phyloP scores from a whole-genome alignment of 139 green algal species.

The Zygnema cylindricum region DNA sequence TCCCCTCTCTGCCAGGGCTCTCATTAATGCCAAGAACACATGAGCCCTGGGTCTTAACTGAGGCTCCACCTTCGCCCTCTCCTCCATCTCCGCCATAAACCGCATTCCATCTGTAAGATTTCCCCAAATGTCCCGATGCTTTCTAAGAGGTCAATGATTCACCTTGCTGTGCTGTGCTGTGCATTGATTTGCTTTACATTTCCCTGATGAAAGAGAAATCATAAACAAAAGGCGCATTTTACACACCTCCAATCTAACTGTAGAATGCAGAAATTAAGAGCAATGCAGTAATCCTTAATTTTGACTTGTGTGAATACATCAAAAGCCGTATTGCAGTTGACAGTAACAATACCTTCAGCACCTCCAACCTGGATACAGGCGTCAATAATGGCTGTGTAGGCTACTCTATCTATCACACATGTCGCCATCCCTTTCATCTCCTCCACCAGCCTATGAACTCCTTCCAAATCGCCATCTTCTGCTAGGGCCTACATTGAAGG shows the following conservation, averaged over 20 bases:
- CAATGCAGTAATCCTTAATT: no score
- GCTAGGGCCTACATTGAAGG: constrained; percentile 10
- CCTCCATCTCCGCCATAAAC: constrained; percentile 49
- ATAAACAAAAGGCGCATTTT: neutral
- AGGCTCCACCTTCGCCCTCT: constrained; percentile 1
- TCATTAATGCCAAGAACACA: constrained; percentile 52
- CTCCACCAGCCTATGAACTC: constrained; percentile 11
- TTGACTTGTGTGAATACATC: no score
- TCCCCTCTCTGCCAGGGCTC: constrained; percentile 27
- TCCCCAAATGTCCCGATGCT: no score
- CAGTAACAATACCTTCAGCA: constrained; percentile 30
- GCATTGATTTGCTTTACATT: no score
- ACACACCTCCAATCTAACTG: no score
- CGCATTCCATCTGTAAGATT: constrained; percentile 39
- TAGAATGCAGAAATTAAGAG: no score
- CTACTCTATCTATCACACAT: constrained; percentile 47
- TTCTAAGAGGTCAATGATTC: no score
- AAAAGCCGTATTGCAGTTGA: no score
- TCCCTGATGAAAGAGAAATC: neutral
- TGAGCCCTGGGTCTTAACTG: constrained; percentile 29
- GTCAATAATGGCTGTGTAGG: constrained; percentile 55
- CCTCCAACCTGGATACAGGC: constrained; percentile 41
- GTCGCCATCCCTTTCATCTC: constrained; percentile 39
- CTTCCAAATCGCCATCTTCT: constrained; percentile 48
- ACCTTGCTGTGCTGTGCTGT: no score